A percentile compares a stretch with the other conserved stretches of the same genome.
Evolutionary conservation across 2,329 filamentous ascomycete genomes (phyloP).

Genomic region (Arthrobotrys megalospora): DNA sequence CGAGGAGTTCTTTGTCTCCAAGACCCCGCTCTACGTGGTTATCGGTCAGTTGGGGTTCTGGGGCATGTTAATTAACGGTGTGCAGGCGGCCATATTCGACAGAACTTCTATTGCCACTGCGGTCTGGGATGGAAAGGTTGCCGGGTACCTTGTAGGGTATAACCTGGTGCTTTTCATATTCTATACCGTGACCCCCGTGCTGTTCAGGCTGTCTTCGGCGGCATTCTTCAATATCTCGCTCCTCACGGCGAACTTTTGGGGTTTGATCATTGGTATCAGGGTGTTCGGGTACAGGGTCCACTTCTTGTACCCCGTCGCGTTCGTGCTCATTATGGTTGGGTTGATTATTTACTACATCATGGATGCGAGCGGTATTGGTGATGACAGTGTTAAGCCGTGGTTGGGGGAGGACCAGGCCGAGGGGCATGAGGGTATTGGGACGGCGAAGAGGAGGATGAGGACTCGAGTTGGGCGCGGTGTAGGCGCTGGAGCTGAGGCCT

Average conservation of each 20-base stretch:
- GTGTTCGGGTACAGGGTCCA: conserved; percentile 86
- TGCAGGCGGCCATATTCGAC: conserved; percentile 93
- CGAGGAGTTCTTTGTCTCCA: conserved; percentile 93
- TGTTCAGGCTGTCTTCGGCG: conserved; percentile 90
- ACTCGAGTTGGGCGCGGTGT: conserved; percentile 56
- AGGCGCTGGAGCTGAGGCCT: conserved; percentile 31
- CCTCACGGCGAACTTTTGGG: conserved; percentile 97
- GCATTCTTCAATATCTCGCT: conserved; percentile 98
- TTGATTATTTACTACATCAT: conserved; percentile 86
- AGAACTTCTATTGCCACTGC: conserved; percentile 78
- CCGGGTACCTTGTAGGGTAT: conserved; percentile 89
- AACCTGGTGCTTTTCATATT: conserved; percentile 87
- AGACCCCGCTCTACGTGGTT: conserved; percentile 81
- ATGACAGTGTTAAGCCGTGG: conserved; percentile 93
- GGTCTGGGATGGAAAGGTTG: conserved; percentile 77
- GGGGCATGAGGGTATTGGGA: conserved; percentile 85
- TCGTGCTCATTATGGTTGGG: conserved; percentile 83
- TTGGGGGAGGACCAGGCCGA: conserved; percentile 86
- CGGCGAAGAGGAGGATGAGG: conserved; percentile 79
- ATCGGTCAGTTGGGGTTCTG: conserved; percentile 91
- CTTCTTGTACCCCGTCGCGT: conserved; percentile 95
- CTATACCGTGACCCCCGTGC: conserved; percentile 87
- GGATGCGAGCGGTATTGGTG: conserved; percentile 65
- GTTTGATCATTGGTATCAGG: conserved; percentile 88
- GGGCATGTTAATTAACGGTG: conserved; percentile 90